Percentiles rank a stretch among this genome's conserved stretches.
Evolutionary conservation across 805 yeast genomes (phyloP).

Genomic region (Wickerhamomyces bisporus): DNA sequence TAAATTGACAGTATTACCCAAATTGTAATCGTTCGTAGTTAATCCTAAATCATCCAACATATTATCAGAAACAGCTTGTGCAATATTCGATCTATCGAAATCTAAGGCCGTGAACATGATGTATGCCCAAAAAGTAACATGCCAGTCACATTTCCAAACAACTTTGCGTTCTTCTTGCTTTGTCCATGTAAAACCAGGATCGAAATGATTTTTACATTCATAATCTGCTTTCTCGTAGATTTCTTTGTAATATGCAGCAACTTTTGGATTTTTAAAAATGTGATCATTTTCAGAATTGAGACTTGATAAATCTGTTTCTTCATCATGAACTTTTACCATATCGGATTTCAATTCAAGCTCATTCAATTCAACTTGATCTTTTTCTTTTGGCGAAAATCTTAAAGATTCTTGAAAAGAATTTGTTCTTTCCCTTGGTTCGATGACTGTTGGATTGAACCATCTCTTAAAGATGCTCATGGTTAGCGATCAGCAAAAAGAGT

Average conservation of each 20-base stretch:
- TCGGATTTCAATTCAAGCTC: background rate
- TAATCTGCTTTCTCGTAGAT: conserved; percentile 45
- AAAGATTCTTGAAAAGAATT: conserved; percentile 4
- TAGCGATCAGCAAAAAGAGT: no score
- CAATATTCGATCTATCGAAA: conserved; percentile 52
- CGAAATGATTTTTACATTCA: conserved; percentile 51
- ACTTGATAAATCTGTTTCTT: background rate
- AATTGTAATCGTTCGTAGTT: conserved; percentile 54
- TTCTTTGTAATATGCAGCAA: conserved; percentile 39
- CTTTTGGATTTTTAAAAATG: conserved; percentile 34
- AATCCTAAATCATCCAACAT: conserved; percentile 44
- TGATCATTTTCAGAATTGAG: conserved; percentile 1
- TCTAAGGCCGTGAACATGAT: conserved; percentile 55
- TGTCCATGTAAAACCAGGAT: conserved; percentile 55
- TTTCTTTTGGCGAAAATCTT: conserved; percentile 1
- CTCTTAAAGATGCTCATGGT: background rate
- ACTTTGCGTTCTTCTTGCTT: conserved; percentile 44
- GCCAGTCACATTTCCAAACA: conserved; percentile 47
- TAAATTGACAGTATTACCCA: conserved; percentile 50
- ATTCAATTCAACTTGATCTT: background rate
- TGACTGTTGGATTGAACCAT: conserved; percentile 3
- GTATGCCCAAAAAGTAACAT: conserved; percentile 54
- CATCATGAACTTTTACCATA: background rate
- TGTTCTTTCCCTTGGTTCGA: conserved; percentile 2
- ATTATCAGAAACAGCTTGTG: conserved; percentile 55